Evolutionary conservation across 2,329 filamentous ascomycete species (phyloP).

Genomic region (Cordyceps sp.): DNA sequence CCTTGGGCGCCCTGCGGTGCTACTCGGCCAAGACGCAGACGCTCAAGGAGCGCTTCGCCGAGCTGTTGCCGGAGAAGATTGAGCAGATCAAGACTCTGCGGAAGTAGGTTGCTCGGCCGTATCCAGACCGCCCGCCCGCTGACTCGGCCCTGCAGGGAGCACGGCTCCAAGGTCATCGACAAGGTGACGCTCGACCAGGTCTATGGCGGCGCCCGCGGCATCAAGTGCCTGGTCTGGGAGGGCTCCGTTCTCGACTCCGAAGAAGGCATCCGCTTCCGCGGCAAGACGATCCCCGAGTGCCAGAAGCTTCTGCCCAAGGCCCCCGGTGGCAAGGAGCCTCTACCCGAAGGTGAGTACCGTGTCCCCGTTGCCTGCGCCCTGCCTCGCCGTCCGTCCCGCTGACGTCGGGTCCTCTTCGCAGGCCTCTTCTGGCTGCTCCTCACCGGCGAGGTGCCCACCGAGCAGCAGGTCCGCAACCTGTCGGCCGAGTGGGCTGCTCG

Average conservation of each 20-base stretch:
- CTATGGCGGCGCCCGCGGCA: constrained; percentile 96
- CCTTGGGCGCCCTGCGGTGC: constrained; percentile 72
- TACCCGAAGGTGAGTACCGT: constrained; percentile 60
- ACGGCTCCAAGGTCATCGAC: constrained; percentile 88
- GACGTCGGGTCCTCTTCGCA: constrained; percentile 10
- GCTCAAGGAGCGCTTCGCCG: constrained; percentile 95
- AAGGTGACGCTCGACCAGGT: constrained; percentile 99
- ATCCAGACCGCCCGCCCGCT: not conserved
- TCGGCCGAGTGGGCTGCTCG: constrained; percentile 98
- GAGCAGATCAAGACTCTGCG: constrained; percentile 98
- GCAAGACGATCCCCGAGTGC: constrained; percentile 98
- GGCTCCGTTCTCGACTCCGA: constrained; percentile 94
- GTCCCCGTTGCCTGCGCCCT: not conserved
- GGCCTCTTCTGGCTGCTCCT: constrained; percentile 99
- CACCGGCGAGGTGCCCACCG: constrained; percentile 91
- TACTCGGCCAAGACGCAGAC: constrained; percentile 92
- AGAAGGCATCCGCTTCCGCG: constrained; percentile 98
- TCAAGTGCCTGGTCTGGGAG: constrained; percentile 98
- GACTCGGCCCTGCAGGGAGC: constrained; percentile 45
- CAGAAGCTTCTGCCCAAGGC: constrained; percentile 95
- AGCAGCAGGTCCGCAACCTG: constrained; percentile 96
- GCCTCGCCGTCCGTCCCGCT: not conserved
- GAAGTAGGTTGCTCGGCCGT: constrained; percentile 47
- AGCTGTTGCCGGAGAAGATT: constrained; percentile 87
- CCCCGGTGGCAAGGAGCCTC: constrained; percentile 87